phyloP scores from a whole-genome alignment of 2,329 filamentous ascomycete genomes.

The Clonostachys rhizophaga region DNA sequence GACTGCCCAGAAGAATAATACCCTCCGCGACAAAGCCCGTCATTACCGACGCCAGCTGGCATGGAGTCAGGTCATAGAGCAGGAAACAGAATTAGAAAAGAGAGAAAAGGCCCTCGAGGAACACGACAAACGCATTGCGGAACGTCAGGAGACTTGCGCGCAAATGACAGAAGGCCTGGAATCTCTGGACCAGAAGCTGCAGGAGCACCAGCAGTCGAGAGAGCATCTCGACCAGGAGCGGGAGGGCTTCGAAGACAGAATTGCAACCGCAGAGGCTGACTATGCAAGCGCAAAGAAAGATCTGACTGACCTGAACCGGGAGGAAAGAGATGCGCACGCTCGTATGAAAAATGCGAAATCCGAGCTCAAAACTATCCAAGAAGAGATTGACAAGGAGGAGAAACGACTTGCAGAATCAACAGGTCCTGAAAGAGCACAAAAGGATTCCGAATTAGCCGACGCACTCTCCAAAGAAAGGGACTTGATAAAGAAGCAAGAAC shows the following conservation, averaged over 20 bases:
- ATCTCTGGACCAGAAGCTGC: slow-evolving; percentile 37
- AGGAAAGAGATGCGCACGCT: slow-evolving; percentile 62
- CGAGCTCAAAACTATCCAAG: slow-evolving; percentile 37
- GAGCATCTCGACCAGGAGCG: slow-evolving; percentile 39
- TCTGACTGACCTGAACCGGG: slow-evolving; percentile 47
- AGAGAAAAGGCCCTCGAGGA: slow-evolving; percentile 18
- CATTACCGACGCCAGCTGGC: slow-evolving; percentile 63
- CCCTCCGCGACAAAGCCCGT: slow-evolving; percentile 56
- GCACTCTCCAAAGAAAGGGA: slow-evolving; percentile 16
- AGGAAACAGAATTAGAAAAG: slow-evolving; percentile 52
- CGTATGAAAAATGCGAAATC: slow-evolving; percentile 49
- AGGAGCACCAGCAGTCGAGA: slow-evolving; percentile 27
- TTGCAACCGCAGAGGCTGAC: slow-evolving; percentile 39
- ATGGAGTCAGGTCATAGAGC: slow-evolving; percentile 83
- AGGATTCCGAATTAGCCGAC: slow-evolving; percentile 45
- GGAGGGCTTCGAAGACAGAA: slow-evolving; percentile 35
- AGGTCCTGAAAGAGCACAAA: slow-evolving; percentile 63
- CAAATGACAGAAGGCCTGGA: slow-evolving; percentile 45
- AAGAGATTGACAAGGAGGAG: slow-evolving; percentile 50
- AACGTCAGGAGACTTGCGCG: slow-evolving; percentile 18
- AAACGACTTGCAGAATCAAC: slow-evolving; percentile 61
- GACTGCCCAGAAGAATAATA: slow-evolving; percentile 60
- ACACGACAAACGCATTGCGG: slow-evolving; percentile 14
- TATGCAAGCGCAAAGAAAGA: slow-evolving; percentile 49
- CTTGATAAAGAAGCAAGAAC: background rate